Percentiles rank a stretch among this genome's conserved stretches.
Conservation (phyloP, 345 rosid genomes). For the Kandelia obovata region DNA sequence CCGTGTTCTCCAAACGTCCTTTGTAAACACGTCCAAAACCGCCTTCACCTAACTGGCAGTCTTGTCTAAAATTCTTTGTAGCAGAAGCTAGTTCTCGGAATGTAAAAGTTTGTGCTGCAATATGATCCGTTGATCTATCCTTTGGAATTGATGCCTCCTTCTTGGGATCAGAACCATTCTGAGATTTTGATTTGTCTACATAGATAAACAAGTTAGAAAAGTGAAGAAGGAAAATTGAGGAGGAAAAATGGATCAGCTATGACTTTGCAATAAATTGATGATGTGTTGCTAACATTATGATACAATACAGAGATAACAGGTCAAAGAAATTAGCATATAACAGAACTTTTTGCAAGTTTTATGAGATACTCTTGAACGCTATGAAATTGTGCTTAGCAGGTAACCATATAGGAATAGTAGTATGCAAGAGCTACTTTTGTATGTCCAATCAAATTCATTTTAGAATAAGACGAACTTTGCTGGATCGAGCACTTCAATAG, state of each 20-base stretch:
- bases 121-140: constrained; percentile 65
- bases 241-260: no score
- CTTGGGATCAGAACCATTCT: constrained; percentile 58
- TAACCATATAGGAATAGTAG: no score
- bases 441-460: no score
- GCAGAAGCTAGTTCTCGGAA: constrained; percentile 88
- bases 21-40: constrained; percentile 96
- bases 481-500: no score
- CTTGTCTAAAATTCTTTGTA: constrained; percentile 74
- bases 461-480: no score
- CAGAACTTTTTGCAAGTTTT: no score
- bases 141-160: constrained; percentile 65
- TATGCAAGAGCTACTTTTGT: no score
- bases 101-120: constrained; percentile 92
- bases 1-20: constrained; percentile 84
- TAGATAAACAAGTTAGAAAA: constrained; percentile 2
- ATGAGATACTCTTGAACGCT: no score
- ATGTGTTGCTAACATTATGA: background rate
- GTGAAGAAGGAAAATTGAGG: no score
- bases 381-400: no score
- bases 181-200: constrained; percentile 75
- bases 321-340: no score
- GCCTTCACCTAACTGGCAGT: constrained; percentile 88
- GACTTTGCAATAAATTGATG: background rate
- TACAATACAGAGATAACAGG: background rate